Evolutionary conservation across 129 eudicot genomes (phyloP), one percentile per base, ranked within the genome.

Genomic region (Oenanthe sinensis): DNA sequence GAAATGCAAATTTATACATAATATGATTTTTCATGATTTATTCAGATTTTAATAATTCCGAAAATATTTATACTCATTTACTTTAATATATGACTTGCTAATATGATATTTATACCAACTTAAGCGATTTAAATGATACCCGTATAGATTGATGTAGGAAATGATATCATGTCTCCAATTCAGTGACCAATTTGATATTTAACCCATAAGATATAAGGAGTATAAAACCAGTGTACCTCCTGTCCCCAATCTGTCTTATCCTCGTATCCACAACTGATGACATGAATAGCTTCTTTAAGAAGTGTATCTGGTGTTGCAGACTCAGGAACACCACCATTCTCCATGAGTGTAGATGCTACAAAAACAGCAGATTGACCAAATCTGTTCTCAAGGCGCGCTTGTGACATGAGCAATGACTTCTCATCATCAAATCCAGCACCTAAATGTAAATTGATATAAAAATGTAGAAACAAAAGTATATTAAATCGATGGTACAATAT

Each of bases 351-450:
- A n/a, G 84, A 71, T 26, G 81, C 81, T 28, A 82, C 76, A 79
- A 85, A 85, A 69, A 85, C 88, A 58, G 85, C 71, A 7, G 88
- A 85, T 71, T 85, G 85, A 3, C 88, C 88, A 60, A 85, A 85
- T 76, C 85, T 69, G 79, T 85, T 79, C 79, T 85, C 88, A 46
- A 85, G 81, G 62, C 76, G 82, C 81, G 62, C 58, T 85, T 85
- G 83, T 75, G 88, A 85, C 85, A 82, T 79, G 39, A 81, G 83
- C 72, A 85, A 78, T 44, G 87, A 81, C 76, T 81, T 85, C 69
- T 85, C 87, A 78, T 85, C 87, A 20, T 85, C 87, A 81, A 85
- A 65, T 48, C 87, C 87, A 75, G 70, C 75, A 81, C 85, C 87
- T 85, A 68, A 74, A 70, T 26, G 54, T 63, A 50, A 30, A 47